These are phyloP conservation scores for Paramyrothecium sp. DNA, from an alignment of 2,329 filamentous ascomycete genomes.

Conservation along the genomic window DNA sequence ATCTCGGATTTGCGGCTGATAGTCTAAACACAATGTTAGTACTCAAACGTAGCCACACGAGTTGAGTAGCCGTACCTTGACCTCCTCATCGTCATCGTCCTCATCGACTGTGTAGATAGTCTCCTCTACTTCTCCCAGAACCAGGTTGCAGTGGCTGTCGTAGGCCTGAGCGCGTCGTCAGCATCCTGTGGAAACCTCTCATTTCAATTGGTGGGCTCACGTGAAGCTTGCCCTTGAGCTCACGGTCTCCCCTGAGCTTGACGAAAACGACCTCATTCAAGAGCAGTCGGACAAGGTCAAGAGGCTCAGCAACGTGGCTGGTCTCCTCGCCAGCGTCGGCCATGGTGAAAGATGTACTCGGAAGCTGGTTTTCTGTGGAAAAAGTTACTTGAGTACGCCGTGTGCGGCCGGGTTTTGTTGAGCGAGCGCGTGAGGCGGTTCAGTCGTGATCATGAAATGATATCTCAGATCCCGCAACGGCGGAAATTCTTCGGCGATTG, in stretches of 20 bases:
- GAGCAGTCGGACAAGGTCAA: constrained; percentile 91
- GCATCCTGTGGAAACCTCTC: background rate
- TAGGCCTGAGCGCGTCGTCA: constrained; percentile 68
- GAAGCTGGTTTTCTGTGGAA: background rate
- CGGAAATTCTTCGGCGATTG: constrained; percentile 16
- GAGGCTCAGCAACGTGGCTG: constrained; percentile 78
- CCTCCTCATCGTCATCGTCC: constrained; percentile 79
- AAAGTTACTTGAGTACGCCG: background rate
- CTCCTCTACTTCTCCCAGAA: constrained; percentile 94
- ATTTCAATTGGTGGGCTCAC: constrained; percentile 49
- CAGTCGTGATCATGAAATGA: constrained; percentile 6
- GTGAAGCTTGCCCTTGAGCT: constrained; percentile 92
- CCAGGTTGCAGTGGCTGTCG: constrained; percentile 96
- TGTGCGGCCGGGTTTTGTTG: background rate
- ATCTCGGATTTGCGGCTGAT: constrained; percentile 97
- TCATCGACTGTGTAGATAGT: constrained; percentile 94
- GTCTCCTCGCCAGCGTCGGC: constrained; percentile 77
- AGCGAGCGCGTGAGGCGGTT: background rate
- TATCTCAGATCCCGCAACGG: constrained; percentile 2
- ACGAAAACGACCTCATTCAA: constrained; percentile 97
- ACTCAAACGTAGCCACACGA: background rate
- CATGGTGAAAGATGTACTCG: constrained; percentile 50
- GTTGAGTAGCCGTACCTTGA: constrained; percentile 55
- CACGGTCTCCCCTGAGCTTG: constrained; percentile 91
- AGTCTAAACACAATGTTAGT: constrained; percentile 56